Evolutionary conservation across 306 rosid genomes (phyloP).

Genomic region (Cyamopsis tetragonoloba): DNA sequence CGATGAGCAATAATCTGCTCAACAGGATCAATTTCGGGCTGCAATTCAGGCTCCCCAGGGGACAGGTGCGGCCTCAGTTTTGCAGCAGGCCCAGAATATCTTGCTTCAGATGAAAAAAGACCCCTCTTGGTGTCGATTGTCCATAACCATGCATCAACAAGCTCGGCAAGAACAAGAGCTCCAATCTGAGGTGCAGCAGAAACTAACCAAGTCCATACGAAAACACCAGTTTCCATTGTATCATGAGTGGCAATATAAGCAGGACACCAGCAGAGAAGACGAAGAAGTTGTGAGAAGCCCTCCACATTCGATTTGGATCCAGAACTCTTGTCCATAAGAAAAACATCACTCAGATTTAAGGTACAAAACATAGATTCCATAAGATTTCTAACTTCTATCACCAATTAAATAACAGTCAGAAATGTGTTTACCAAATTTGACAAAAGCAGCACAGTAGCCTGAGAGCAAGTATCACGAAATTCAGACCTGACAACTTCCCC

Average conservation of each 20-base stretch:
- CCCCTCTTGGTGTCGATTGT: conserved; percentile 95
- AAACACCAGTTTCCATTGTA: conserved; percentile 96
- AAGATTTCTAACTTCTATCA: conserved; percentile 13
- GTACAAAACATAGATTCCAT: conserved; percentile 12
- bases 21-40: conserved; percentile 66
- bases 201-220: conserved; percentile 99
- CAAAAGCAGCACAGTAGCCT: conserved; percentile 91
- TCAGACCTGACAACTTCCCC: conserved; percentile 78
- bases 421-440: conserved; percentile 74
- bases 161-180: conserved; percentile 91
- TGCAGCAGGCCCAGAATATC: conserved; percentile 85
- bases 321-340: conserved; percentile 63
- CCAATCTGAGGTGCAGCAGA: conserved; percentile 99
- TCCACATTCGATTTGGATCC: conserved; percentile 78
- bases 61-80: conserved; percentile 84
- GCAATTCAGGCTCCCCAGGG: conserved; percentile 88
- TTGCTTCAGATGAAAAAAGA: conserved; percentile 76
- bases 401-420: conserved; percentile 11
- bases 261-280: conserved; percentile 99
- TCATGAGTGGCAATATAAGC: conserved; percentile 88
- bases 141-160: conserved; percentile 99
- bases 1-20: conserved; percentile 94
- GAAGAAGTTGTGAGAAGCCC: conserved; percentile 97
- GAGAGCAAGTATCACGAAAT: conserved; percentile 94
- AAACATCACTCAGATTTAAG: conserved; percentile 33